Evolutionary conservation across 2,329 filamentous ascomycete species (phyloP), one percentile per base, ranked within the genome.

Genomic region (Zelopaecilomyces penicillatus): DNA sequence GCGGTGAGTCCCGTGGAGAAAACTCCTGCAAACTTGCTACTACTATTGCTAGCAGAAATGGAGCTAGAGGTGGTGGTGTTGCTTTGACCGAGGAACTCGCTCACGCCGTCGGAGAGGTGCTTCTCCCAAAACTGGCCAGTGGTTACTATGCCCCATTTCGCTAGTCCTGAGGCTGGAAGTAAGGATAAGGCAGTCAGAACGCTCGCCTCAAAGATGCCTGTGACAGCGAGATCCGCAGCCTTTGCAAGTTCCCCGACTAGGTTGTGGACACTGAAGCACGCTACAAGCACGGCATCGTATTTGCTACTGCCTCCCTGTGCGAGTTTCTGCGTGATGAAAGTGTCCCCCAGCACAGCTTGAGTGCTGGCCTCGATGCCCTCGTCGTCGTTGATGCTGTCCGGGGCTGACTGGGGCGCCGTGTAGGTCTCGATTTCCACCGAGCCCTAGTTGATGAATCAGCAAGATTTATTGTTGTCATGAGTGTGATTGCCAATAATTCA

Each of bases 181-280:
- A 75, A 63, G 2, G 82, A 76, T 7, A 90, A 59, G 2, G 80
- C 76, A 0, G 80, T 70, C 3, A 81, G 68, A 10, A 95, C 71
- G 56, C 83, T 87, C 1, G 88, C 85, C 64, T 96, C 90, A 57
- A 96, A 93, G 45, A 97, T 95, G 5, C 91, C 90, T 5, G 55
- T 63, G 9, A 65, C 56, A 5, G 58, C 51, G 5, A 55, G 49
- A 19, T 54, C 49, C 42, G 61, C 55, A 47, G 1, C 58, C 3
- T 10, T 51, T 9, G 69, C 63, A 10, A 95, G 66, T 40, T 73
- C 63, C 0, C 70, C 62, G 0, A 95, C 86, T 0, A 96, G 74
- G 0, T 85, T 81, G 58, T 96, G 89, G 1, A 85, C 80, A 48
- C 86, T 93, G 68, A 87, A 97, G 67, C 91, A 96, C 19, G 89